Evolutionary conservation across 768 basidiomycete species (phyloP).

Genomic region (Lentinula edodes): DNA sequence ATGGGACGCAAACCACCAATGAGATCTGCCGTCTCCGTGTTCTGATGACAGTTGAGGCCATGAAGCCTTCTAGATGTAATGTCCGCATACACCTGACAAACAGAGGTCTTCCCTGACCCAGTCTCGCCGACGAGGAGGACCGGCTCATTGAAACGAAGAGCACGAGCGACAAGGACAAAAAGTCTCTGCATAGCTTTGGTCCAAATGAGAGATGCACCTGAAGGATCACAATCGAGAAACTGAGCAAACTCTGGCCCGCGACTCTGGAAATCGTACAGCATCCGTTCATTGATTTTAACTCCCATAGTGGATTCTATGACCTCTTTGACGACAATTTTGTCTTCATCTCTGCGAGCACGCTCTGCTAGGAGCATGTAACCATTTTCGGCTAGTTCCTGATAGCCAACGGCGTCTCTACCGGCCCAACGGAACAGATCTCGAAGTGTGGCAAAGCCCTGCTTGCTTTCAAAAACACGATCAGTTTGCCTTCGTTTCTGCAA

Average conservation of each 20-base stretch:
- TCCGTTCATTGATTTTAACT: conserved; percentile 69
- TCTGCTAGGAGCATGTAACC: conserved; percentile 98
- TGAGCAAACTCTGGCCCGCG: conserved; percentile 31
- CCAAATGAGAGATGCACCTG: conserved; percentile 69
- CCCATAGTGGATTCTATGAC: conserved; percentile 89
- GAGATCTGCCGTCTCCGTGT: conserved; percentile 95
- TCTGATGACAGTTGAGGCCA: conserved; percentile 92
- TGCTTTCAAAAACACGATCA: conserved; percentile 93
- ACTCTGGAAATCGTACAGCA: conserved; percentile 58
- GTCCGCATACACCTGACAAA: conserved; percentile 85
- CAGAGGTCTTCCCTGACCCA: conserved; percentile 95
- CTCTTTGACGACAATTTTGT: conserved; percentile 85
- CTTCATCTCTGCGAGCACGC: conserved; percentile 77
- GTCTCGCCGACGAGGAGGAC: conserved; percentile 96
- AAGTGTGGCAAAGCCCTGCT: conserved; percentile 93
- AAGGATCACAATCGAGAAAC: conserved; percentile 54
- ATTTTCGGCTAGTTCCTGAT: conserved; percentile 90
- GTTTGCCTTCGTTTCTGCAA: conserved; percentile 89
- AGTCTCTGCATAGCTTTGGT: conserved; percentile 89
- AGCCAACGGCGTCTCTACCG: conserved; percentile 79
- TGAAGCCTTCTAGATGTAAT: conserved; percentile 55
- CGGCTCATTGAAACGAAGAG: conserved; percentile 87
- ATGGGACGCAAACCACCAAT: conserved; percentile 90
- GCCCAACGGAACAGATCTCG: conserved; percentile 99
- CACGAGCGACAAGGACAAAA: conserved; percentile 79